A percentile compares a stretch with the other conserved stretches of the same genome.
phyloP scores from a whole-genome alignment of 2,329 filamentous ascomycete species.

The Didymosphaeria variabile region DNA sequence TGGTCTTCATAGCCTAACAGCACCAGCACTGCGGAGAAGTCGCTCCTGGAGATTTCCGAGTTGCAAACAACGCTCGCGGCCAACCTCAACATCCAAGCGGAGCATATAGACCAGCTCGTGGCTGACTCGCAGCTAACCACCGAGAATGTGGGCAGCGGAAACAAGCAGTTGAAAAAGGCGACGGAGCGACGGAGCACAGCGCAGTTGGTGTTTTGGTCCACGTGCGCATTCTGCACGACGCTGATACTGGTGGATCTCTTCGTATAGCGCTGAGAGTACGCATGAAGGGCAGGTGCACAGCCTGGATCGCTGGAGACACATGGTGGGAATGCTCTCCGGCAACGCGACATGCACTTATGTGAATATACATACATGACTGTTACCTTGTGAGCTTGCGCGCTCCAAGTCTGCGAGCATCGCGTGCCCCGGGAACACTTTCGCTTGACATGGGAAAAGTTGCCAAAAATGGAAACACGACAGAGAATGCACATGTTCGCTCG shows the following conservation, averaged over 20 bases:
- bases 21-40: constrained; percentile 82
- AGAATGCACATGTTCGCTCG: constrained; percentile 5
- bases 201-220: constrained; percentile 58
- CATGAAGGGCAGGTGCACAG: neutral
- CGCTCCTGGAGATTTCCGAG: constrained; percentile 89
- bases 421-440: neutral
- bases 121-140: constrained; percentile 82
- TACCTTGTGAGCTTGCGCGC: neutral
- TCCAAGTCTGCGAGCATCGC: neutral
- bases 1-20: constrained; percentile 25
- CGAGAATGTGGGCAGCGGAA: constrained; percentile 88
- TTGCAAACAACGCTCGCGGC: constrained; percentile 87
- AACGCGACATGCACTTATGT: neutral
- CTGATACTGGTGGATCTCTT: constrained; percentile 61
- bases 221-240: constrained; percentile 56
- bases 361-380: neutral
- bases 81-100: constrained; percentile 85
- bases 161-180: constrained; percentile 89
- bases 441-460: neutral
- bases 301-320: neutral
- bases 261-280: constrained; percentile 43
- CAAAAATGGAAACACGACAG: constrained; percentile 21
- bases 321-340: neutral
- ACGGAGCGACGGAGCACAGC: constrained; percentile 63
- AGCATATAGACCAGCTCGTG: constrained; percentile 88